Percentiles rank a stretch among this genome's conserved stretches.
phyloP scores from a whole-genome alignment of 2,329 filamentous ascomycete genomes.

The Karstenula rhodostoma region DNA sequence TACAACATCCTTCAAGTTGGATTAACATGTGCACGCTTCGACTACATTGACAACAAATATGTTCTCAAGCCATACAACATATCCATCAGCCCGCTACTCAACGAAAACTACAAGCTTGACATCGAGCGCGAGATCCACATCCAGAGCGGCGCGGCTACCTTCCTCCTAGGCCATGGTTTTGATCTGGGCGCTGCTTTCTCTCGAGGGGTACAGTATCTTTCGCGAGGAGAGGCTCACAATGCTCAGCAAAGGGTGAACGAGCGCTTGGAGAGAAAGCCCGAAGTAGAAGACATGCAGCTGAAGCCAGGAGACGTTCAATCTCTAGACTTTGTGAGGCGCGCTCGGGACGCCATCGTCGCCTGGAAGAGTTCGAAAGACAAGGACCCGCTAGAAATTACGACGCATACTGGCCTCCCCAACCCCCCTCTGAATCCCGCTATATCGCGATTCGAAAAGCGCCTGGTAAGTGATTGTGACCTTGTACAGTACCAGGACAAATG shows the following conservation, averaged over 20 bases:
- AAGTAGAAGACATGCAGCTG: constrained; percentile 56
- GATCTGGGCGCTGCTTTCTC: constrained; percentile 64
- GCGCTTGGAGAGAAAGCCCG: constrained; percentile 49
- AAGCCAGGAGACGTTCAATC: constrained; percentile 62
- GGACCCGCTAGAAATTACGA: constrained; percentile 38
- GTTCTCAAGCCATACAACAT: constrained; percentile 71
- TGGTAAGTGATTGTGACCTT: constrained; percentile 47
- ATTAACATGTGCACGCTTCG: constrained; percentile 70
- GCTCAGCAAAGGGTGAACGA: constrained; percentile 57
- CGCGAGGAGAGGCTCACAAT: constrained; percentile 63
- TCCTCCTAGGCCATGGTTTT: constrained; percentile 66
- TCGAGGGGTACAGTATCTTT: constrained; percentile 69
- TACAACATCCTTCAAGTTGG: constrained; percentile 73
- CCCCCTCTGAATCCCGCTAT: constrained; percentile 30
- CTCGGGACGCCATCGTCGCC: constrained; percentile 54
- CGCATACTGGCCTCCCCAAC: constrained; percentile 34
- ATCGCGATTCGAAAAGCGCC: constrained; percentile 66
- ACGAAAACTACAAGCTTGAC: constrained; percentile 57
- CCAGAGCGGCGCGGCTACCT: constrained; percentile 68
- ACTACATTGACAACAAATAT: constrained; percentile 59
- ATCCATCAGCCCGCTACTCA: constrained; percentile 65
- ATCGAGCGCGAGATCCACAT: constrained; percentile 68
- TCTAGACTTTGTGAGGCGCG: constrained; percentile 59
- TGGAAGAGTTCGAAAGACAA: constrained; percentile 50
- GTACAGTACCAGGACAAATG: no score